Percentiles rank a stretch among this genome's conserved stretches.
Conservation (phyloP, 2,329 filamentous ascomycete genomes). For the Fusarium sulawesiense region DNA sequence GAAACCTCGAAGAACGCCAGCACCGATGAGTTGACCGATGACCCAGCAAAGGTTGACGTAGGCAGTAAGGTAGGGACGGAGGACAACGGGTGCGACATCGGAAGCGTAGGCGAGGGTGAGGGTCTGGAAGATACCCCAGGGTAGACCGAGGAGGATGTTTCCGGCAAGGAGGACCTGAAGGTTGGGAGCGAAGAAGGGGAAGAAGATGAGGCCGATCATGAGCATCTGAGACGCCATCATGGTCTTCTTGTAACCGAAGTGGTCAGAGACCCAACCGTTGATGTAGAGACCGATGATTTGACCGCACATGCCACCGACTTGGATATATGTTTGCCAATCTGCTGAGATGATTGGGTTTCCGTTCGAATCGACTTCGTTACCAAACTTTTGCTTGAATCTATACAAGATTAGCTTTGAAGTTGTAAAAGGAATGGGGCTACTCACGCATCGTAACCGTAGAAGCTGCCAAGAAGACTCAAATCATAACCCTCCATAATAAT, state of each 20-base stretch:
- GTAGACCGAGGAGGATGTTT: conserved; percentile 60
- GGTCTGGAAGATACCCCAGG: conserved; percentile 61
- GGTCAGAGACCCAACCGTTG: conserved; percentile 24
- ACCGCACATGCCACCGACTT: conserved; percentile 27
- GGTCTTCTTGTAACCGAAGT: conserved; percentile 23
- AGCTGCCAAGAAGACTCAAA: conserved; percentile 43
- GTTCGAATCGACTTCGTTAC: conserved; percentile 18
- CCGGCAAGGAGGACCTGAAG: conserved; percentile 56
- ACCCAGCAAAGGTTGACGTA: conserved; percentile 63
- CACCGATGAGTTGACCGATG: conserved; percentile 59
- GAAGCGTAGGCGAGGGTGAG: conserved; percentile 61
- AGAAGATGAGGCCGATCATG: conserved; percentile 59
- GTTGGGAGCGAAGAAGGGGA: conserved; percentile 59
- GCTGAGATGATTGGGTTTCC: conserved; percentile 15
- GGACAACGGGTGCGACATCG: conserved; percentile 57
- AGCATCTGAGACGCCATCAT: conserved; percentile 54
- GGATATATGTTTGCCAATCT: conserved; percentile 27
- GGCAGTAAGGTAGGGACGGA: conserved; percentile 60
- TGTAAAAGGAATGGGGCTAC: conserved; percentile 46
- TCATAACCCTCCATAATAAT: conserved; percentile 54
- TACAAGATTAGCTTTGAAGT: conserved; percentile 36
- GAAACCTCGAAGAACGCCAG: conserved; percentile 55
- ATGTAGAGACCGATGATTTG: conserved; percentile 24
- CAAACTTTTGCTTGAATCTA: conserved; percentile 26
- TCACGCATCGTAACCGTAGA: conserved; percentile 48